These are phyloP conservation scores for Phaeophleospora eucalypticola DNA, from an alignment of 2,329 filamentous ascomycete genomes.

Conservation along the genomic window DNA sequence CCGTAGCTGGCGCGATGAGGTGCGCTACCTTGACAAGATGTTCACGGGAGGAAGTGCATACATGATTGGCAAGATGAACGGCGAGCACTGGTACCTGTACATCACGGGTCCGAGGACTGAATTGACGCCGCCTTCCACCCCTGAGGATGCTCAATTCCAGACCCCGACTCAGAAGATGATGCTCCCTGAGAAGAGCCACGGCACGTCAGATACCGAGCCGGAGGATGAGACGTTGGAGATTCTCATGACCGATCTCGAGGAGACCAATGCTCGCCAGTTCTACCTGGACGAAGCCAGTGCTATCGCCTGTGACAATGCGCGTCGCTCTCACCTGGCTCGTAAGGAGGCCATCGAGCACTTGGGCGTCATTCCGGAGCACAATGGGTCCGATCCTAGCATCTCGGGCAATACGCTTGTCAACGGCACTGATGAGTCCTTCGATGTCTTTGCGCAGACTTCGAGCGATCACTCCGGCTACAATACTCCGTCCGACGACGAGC, in stretches of 20 bases:
- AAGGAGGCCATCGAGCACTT: constrained; percentile 57
- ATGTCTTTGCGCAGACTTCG: constrained; percentile 76
- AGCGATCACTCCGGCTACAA: constrained; percentile 58
- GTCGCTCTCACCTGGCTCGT: constrained; percentile 61
- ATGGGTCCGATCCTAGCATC: constrained; percentile 35
- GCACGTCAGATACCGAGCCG: constrained; percentile 31
- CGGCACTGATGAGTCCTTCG: constrained; percentile 51
- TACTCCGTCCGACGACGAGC: constrained; percentile 46
- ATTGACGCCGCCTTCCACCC: constrained; percentile 78
- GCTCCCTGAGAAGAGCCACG: constrained; percentile 52
- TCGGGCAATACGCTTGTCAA: constrained; percentile 34
- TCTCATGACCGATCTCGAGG: constrained; percentile 65
- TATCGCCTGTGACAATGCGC: constrained; percentile 76
- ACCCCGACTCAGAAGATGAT: constrained; percentile 58
- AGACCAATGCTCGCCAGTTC: constrained; percentile 63
- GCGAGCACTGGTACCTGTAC: constrained; percentile 98
- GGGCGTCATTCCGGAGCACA: constrained; percentile 55
- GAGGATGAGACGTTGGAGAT: constrained; percentile 71
- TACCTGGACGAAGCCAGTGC: constrained; percentile 78
- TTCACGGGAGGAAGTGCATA: constrained; percentile 93
- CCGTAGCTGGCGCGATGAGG: constrained; percentile 95
- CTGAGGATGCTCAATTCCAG: constrained; percentile 50
- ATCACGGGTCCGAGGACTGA: constrained; percentile 79
- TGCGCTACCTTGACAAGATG: constrained; percentile 84
- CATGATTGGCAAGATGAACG: constrained; percentile 99